phyloP scores from a whole-genome alignment of 805 yeast genomes.

The Yarrowia yakushimensis region DNA sequence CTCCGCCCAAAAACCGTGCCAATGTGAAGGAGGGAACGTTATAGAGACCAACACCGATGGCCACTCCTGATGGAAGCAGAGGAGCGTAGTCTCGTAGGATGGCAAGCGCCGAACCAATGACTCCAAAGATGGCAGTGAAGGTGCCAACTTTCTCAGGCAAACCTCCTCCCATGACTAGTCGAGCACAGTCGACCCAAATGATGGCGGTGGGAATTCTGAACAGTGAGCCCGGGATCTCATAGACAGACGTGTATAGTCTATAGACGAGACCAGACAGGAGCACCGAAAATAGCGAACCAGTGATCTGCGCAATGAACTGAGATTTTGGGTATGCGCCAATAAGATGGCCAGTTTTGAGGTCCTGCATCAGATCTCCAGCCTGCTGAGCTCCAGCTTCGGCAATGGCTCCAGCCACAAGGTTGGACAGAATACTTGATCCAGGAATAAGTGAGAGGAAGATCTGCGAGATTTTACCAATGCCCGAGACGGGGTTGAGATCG shows the following conservation, averaged over 20 bases:
- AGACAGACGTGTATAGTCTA: slow-evolving; percentile 72
- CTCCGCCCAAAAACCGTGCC: slow-evolving; percentile 89
- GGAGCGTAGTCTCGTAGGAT: slow-evolving; percentile 49
- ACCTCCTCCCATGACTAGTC: slow-evolving; percentile 86
- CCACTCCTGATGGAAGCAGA: slow-evolving; percentile 88
- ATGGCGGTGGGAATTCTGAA: slow-evolving; percentile 93
- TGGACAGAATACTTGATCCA: slow-evolving; percentile 76
- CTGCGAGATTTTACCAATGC: slow-evolving; percentile 92
- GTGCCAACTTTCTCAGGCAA: slow-evolving; percentile 73
- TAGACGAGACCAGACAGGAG: slow-evolving; percentile 78
- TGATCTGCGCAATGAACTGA: slow-evolving; percentile 83
- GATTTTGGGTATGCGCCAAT: slow-evolving; percentile 90
- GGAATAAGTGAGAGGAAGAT: slow-evolving; percentile 73
- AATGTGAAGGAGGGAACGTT: slow-evolving; percentile 90
- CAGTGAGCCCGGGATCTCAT: slow-evolving; percentile 75
- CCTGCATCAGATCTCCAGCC: slow-evolving; percentile 98
- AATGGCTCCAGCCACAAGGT: slow-evolving; percentile 91
- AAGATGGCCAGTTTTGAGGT: slow-evolving; percentile 87
- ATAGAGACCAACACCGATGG: slow-evolving; percentile 95
- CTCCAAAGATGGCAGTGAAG: slow-evolving; percentile 66
- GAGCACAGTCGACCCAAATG: slow-evolving; percentile 94
- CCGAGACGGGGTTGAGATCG: slow-evolving; percentile 93
- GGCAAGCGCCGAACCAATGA: slow-evolving; percentile 46
- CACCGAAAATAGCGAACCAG: slow-evolving; percentile 85
- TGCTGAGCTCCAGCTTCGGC: slow-evolving; percentile 99